Base-by-base conservation (phyloP, 2,329 filamentous ascomycete genomes). In the Fusarium sp. region DNA sequence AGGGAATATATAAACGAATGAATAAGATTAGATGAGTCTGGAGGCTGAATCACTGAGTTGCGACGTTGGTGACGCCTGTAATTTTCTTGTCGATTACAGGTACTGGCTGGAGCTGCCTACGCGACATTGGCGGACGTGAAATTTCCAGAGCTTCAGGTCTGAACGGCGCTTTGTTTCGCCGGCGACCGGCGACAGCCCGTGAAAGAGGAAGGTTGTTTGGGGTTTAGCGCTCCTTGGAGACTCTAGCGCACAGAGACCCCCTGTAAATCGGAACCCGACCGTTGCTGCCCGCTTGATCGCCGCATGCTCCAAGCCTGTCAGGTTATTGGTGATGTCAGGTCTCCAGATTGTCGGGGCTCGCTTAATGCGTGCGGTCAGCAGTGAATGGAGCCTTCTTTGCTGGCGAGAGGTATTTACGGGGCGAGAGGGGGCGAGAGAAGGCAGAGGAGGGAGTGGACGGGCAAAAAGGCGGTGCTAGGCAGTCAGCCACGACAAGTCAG, bases 141-240 rank as follows among this genome's bases (percentile, higher is more conserved):
- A 73, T 77, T 81, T 79, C 69, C 54, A 73, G 58, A 75, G 54
- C 72, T 64, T 41, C 43, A 54, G 18, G 41, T 39, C 35, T 62
- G 18, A 57, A 35, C 73, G 79, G 79, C 71, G 68, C 70, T 76
- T 80, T 69, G 69, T 80, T 80, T 79, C 57, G 72, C 79, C 79
- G 79, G 76, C 33, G 29, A n/a, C 72, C 61, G 67, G 54, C 27
- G 16, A 24, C 29, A 24, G 57, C 45, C n/a, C 22, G 59, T 41
- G 50, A 37, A 41, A 41, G n/a, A 48, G 43, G 20, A 14, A 24
- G 43, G 35, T 20, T 16, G 33, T 43, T 61, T 35, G 24, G 18
- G 13, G 63, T 35, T 33, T 57, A 58, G 39, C 29, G 50, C 9
- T 24, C 43, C 29, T 64, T 41, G 67, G 56, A 35, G 50, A 14